Percentiles rank a stretch among this genome's conserved stretches.
phyloP scores from a whole-genome alignment of 495 filamentous ascomycete species.

The Tuber indicum region DNA sequence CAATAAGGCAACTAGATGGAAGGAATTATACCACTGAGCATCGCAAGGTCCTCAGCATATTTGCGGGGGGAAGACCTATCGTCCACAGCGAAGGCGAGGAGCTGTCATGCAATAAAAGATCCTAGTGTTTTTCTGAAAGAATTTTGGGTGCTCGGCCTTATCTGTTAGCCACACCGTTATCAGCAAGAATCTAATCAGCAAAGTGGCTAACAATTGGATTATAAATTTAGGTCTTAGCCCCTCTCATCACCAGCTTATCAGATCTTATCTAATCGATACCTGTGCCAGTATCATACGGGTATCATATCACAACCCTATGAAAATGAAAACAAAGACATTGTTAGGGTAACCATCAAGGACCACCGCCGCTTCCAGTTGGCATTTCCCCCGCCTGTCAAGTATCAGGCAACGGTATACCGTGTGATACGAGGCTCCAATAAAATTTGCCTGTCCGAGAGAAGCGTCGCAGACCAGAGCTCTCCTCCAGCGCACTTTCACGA shows the following conservation, averaged over 20 bases:
- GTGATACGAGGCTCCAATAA: constrained; percentile 1
- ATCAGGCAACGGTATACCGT: constrained; percentile 3
- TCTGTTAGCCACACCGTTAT: background rate
- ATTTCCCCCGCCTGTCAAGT: constrained; percentile 1
- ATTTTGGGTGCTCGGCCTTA: background rate
- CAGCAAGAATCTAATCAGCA: background rate
- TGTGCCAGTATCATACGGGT: background rate
- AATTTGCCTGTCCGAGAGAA: background rate
- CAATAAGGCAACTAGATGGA: background rate
- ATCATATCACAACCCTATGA: background rate
- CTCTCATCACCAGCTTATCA: background rate
- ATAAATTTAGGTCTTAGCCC: background rate
- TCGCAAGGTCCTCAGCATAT: constrained; percentile 29
- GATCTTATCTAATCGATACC: background rate
- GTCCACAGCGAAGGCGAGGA: constrained; percentile 1
- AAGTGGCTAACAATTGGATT: background rate
- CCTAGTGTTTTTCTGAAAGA: background rate
- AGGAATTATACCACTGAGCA: constrained; percentile 23
- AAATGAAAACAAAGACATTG: background rate
- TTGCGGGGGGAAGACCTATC: constrained; percentile 12
- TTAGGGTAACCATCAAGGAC: background rate
- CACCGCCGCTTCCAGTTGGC: background rate
- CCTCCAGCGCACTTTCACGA: background rate
- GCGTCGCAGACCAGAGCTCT: background rate
- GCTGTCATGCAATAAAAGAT: background rate